phyloP scores from a whole-genome alignment of 2,329 filamentous ascomycete species.

The Calonectria hawksworthii region DNA sequence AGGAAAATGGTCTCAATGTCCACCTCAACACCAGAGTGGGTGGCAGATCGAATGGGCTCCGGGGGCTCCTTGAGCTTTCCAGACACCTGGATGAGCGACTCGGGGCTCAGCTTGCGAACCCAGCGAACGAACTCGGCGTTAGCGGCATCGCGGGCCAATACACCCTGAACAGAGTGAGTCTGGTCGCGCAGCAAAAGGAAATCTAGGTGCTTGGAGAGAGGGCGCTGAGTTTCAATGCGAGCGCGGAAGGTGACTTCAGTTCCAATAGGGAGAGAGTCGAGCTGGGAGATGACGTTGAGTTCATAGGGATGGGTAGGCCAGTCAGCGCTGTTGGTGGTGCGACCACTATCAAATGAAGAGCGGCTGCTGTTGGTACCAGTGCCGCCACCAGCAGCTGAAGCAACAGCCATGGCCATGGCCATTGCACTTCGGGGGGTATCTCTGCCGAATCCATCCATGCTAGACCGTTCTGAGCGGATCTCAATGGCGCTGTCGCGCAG shows the following conservation, averaged over 20 bases:
- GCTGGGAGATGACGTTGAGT: conserved; percentile 55
- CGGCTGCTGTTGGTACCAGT: conserved; percentile 38
- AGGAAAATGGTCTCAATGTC: conserved; percentile 71
- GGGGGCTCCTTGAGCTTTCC: conserved; percentile 81
- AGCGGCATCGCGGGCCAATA: conserved; percentile 64
- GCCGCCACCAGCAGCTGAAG: neutral
- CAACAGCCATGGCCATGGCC: conserved; percentile 23
- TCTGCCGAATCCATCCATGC: conserved; percentile 42
- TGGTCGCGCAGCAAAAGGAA: conserved; percentile 91
- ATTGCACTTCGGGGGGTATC: conserved; percentile 19
- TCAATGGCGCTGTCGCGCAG: conserved; percentile 53
- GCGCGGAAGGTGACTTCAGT: conserved; percentile 59
- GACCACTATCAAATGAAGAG: conserved; percentile 53
- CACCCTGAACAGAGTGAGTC: conserved; percentile 86
- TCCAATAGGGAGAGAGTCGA: conserved; percentile 54
- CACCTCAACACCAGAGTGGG: conserved; percentile 82
- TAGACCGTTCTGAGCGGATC: conserved; percentile 48
- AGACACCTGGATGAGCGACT: conserved; percentile 82
- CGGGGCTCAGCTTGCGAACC: conserved; percentile 85
- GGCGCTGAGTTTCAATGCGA: conserved; percentile 74
- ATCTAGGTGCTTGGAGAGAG: conserved; percentile 84
- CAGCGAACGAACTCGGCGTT: conserved; percentile 84
- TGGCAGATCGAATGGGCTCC: conserved; percentile 81
- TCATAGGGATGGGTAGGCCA: conserved; percentile 57
- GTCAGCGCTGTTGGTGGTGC: conserved; percentile 54